phyloP scores from a whole-genome alignment of 225 moss, liverwort and hornwort genomes.

The Antitrichia curtipendula region DNA sequence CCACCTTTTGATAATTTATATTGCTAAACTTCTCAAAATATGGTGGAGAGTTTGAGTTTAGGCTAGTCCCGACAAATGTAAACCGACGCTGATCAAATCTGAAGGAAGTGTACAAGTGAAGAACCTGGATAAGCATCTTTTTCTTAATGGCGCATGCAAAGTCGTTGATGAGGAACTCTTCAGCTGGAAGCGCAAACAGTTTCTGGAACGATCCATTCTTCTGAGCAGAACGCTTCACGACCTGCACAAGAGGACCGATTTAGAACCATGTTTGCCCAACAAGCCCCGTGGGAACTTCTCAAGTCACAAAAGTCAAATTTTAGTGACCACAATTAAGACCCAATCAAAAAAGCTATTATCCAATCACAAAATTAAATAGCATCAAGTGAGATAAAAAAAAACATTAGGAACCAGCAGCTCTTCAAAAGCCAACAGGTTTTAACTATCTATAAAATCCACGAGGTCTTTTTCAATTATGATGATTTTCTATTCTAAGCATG shows the following conservation, averaged over 20 bases:
- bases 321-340: neutral
- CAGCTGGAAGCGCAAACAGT: conserved; percentile 66
- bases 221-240: conserved; percentile 69
- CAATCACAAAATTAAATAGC: neutral
- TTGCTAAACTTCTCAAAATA: neutral
- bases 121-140: conserved; percentile 84
- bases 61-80: neutral
- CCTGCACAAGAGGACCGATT: conserved; percentile 20
- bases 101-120: neutral
- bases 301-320: neutral
- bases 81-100: neutral
- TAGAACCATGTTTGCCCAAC: neutral
- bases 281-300: neutral
- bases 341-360: neutral
- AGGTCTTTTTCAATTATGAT: neutral
- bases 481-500: neutral
- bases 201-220: conserved; percentile 82
- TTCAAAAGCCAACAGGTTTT: neutral
- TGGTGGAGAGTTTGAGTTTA: neutral
- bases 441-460: neutral
- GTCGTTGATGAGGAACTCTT: conserved; percentile 95
- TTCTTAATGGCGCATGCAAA: conserved; percentile 85
- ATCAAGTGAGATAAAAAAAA: neutral
- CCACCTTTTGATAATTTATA: neutral
- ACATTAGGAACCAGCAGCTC: neutral